Conservation (phyloP, 2,329 filamentous ascomycete species). For the Fusarium napiforme region DNA sequence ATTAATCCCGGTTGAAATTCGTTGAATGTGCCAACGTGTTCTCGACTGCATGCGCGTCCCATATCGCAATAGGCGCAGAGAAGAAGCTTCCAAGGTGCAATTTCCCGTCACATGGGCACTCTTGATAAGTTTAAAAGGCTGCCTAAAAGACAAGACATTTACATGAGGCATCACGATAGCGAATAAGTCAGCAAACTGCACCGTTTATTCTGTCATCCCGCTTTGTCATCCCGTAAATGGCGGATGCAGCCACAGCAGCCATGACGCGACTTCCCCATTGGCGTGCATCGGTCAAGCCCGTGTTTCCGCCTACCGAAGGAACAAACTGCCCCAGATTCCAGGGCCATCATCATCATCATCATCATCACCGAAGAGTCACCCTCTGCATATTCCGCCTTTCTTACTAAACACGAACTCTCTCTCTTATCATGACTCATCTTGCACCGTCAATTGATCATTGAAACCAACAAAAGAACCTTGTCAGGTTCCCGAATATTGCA, state of each 20-base stretch:
- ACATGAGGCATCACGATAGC: conserved; percentile 18
- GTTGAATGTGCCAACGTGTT: not conserved
- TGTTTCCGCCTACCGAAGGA: conserved; percentile 17
- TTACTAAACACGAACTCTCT: conserved; percentile 23
- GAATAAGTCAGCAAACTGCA: conserved; percentile 1
- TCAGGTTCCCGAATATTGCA: conserved; percentile 7
- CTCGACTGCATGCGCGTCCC: conserved; percentile 13
- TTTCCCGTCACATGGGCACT: conserved; percentile 16
- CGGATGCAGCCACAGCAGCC: conserved; percentile 30
- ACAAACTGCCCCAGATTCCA: conserved; percentile 24
- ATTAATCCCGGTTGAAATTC: conserved; percentile 5
- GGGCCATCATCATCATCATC: conserved; percentile 3
- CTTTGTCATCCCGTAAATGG: conserved; percentile 11
- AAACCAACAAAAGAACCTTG: conserved; percentile 12
- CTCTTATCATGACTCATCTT: conserved; percentile 31
- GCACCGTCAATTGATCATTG: not conserved
- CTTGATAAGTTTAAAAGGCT: conserved; percentile 15
- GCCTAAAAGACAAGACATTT: conserved; percentile 34
- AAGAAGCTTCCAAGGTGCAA: conserved; percentile 1
- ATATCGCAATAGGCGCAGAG: not conserved
- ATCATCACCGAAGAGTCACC: conserved; percentile 12
- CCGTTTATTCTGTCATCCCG: conserved; percentile 20
- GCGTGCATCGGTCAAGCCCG: conserved; percentile 43
- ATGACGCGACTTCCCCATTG: conserved; percentile 35
- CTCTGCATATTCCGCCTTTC: conserved; percentile 28